Evolutionary conservation across 768 basidiomycete species (phyloP), one percentile per base, ranked within the genome.

Genomic region (Leccinum truebloodii): DNA sequence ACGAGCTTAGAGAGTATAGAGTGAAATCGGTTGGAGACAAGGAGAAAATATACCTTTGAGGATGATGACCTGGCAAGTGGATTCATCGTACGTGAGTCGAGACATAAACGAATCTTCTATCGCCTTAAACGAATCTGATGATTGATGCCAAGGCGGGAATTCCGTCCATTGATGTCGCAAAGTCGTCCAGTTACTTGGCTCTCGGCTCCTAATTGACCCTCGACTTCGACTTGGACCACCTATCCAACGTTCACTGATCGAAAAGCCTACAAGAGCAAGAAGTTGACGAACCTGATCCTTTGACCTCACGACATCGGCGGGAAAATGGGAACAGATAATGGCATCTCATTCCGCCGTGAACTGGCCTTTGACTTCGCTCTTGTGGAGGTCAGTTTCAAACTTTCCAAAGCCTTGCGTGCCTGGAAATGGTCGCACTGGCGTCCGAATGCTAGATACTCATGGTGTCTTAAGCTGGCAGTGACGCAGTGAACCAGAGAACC

Each of bases 371-470:
- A 13, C 4, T 34, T 34, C 12, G 12, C 34, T 5, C 34, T 13
- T 34, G 34, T 77, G 35, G 71, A 60, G 0, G 62, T 63, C 0
- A 86, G 83, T 63, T 85, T 85, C 58, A 78, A 62, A 18, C 79
- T 72, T 16, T 83, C 78, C 18, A 85, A 73, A 80, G 78, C 14
- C 80, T 76, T 2, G 78, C 70, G 50, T 83, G 78, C 6, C 74
- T 76, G 13, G 77, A 75, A 53, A 81, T 72, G 63, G 79, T 86
- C 1, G 80, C 73, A 2, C 87, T 66, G 18, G 79, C 75, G 14
- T 69, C 61, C 8, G 88, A 73, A 37, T 73, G 73, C 82, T 80
- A 65, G 13, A 34, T 48, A 28, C 30, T 59, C 28, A 39, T 57
- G 8, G 59, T 57, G 6, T 12, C 34, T 4, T 34, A 34, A 34